Evolutionary conservation across 345 rosid genomes (phyloP), one percentile per base, ranked within the genome.

Genomic region (Triadica sebifera): DNA sequence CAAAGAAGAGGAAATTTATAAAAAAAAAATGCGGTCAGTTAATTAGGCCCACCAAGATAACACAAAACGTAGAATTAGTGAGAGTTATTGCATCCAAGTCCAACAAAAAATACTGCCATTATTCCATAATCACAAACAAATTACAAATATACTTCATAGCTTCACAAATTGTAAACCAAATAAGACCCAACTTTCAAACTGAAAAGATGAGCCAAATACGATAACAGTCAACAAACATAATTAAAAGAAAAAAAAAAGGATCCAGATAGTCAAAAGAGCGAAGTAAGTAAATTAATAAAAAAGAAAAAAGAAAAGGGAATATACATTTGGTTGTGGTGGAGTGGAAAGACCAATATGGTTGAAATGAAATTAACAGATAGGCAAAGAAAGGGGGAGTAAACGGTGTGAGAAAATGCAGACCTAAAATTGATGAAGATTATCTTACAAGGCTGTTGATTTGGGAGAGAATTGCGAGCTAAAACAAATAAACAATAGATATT

Each of bases 31-130:
- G 34, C 34, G 2, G 34, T 29, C 4, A 1, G 5, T 4, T 12
- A 19, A 73, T 50, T 10, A 62, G 69, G 75, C 38, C 75, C 67
- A 19, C 58, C 45, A 4, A 25, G 24, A 29, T 17, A 50, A 50
- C 29, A 71, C 10, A 71, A 25, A n/a, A 67, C 34, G 2, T 55
- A 50, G 45, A 25, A 24, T 1, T 49, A 29, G 12, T 29, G 34
- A 29, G 34, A 29, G 2, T 2, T 24, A 50, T 49, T 49, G 15
- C 43, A 25, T 49, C 71, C 8, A 25, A 66, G 7, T 67, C 24
- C 58, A 15, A 67, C 71, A n/a, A 67, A 29, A 29, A 16, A 49
- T n/a, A 45, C 37, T 2, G n/a, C 58, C 16, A 12, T 16, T 34
- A 66, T 11, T 15, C 70, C 47, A 66, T 66, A 20, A 66, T 66